Conservation (phyloP, 2,329 filamentous ascomycete genomes). For the Neofusicoccum ribis region DNA sequence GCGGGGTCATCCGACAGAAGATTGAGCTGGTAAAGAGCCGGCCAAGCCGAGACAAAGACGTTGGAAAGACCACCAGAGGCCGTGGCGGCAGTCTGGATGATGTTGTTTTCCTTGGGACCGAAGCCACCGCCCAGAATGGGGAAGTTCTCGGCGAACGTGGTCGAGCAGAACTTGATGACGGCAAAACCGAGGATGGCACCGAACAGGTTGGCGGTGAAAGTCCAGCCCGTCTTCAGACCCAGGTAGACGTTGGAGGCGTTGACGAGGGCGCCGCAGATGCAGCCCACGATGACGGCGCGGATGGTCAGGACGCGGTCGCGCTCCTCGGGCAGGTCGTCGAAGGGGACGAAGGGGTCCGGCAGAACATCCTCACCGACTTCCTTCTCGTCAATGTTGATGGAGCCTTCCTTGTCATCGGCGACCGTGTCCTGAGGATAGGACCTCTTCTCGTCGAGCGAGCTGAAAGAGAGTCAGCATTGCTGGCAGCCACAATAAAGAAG, state of each 20-base stretch:
- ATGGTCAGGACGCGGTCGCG: slow-evolving; percentile 55
- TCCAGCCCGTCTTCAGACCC: slow-evolving; percentile 47
- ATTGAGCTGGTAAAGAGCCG: slow-evolving; percentile 59
- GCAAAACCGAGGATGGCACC: slow-evolving; percentile 61
- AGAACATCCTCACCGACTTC: slow-evolving; percentile 25
- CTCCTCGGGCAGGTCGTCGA: slow-evolving; percentile 45
- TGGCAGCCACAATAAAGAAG: background rate
- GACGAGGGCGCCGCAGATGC: slow-evolving; percentile 59
- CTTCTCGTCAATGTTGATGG: slow-evolving; percentile 28
- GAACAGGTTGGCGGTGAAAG: slow-evolving; percentile 39
- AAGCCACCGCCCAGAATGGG: slow-evolving; percentile 57
- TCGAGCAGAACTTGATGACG: slow-evolving; percentile 57
- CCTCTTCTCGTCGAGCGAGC: slow-evolving; percentile 33
- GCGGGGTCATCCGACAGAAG: slow-evolving; percentile 53
- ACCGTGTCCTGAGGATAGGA: slow-evolving; percentile 30
- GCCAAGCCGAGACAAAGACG: slow-evolving; percentile 61
- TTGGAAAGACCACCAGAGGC: slow-evolving; percentile 59
- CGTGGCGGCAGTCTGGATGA: slow-evolving; percentile 61
- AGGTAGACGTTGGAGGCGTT: slow-evolving; percentile 65
- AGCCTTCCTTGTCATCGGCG: slow-evolving; percentile 29
- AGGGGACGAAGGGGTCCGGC: slow-evolving; percentile 44
- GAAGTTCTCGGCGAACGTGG: slow-evolving; percentile 48
- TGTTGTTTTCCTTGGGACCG: slow-evolving; percentile 64
- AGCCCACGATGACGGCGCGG: slow-evolving; percentile 57
- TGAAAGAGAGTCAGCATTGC: background rate